Conservation (phyloP, 352 stramenopile species). For the Phytophthora pini region DNA sequence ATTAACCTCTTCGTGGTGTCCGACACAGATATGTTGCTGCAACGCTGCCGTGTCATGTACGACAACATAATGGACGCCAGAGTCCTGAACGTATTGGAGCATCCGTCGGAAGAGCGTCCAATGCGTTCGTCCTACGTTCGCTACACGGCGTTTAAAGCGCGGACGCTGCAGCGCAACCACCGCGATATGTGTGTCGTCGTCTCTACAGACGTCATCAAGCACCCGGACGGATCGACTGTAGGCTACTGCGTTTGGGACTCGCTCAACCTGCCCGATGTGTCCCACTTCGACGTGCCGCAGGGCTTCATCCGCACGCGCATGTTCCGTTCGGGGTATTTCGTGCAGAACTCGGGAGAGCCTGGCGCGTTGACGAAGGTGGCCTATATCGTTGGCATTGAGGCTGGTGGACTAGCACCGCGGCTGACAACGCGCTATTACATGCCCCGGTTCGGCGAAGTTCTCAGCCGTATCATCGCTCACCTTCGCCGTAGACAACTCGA, state of each 20-base stretch:
- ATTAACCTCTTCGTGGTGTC: slow-evolving; percentile 45
- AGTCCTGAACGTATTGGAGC: slow-evolving; percentile 45
- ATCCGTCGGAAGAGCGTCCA: slow-evolving; percentile 36
- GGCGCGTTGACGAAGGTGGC: slow-evolving; percentile 40
- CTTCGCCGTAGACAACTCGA: slow-evolving; percentile 38
- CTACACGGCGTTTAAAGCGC: slow-evolving; percentile 51
- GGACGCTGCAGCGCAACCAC: slow-evolving; percentile 38
- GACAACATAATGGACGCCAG: slow-evolving; percentile 50
- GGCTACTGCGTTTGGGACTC: slow-evolving; percentile 64
- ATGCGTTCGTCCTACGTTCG: slow-evolving; percentile 50
- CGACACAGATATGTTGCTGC: slow-evolving; percentile 45
- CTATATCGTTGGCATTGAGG: slow-evolving; percentile 53
- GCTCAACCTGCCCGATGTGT: slow-evolving; percentile 45
- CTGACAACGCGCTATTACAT: slow-evolving; percentile 48
- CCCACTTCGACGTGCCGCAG: slow-evolving; percentile 37
- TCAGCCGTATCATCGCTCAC: slow-evolving; percentile 45
- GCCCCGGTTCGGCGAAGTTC: slow-evolving; percentile 43
- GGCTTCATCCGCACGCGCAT: slow-evolving; percentile 48
- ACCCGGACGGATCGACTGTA: slow-evolving; percentile 45
- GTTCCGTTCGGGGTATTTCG: slow-evolving; percentile 51
- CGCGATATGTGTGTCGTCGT: slow-evolving; percentile 57
- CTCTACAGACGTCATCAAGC: slow-evolving; percentile 44
- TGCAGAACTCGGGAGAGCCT: slow-evolving; percentile 40
- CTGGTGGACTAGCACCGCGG: slow-evolving; percentile 39
- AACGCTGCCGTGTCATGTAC: slow-evolving; percentile 49